phyloP scores from a whole-genome alignment of 2,329 filamentous ascomycete genomes.

The Aspergillus alliaceus region DNA sequence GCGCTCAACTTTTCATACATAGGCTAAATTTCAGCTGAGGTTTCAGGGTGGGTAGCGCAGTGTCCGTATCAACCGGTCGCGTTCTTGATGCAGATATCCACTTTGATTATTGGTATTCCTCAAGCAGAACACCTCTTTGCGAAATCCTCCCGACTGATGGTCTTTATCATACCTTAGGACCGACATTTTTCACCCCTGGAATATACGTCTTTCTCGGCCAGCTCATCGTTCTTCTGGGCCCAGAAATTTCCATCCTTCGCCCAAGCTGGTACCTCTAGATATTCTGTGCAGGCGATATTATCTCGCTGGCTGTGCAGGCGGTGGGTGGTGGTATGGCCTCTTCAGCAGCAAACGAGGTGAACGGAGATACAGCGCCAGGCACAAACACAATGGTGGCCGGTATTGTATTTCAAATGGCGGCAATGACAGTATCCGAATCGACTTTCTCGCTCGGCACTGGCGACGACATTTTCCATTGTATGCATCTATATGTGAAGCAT shows the following conservation, averaged over 20 bases:
- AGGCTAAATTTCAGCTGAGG: conserved; percentile 35
- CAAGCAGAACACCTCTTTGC: neutral
- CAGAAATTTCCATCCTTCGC: conserved; percentile 43
- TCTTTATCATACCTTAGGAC: conserved; percentile 30
- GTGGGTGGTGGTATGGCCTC: conserved; percentile 56
- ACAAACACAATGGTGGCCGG: conserved; percentile 55
- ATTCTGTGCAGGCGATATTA: conserved; percentile 54
- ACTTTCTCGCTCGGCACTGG: conserved; percentile 32
- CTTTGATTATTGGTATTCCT: conserved; percentile 35
- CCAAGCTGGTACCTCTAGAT: conserved; percentile 49
- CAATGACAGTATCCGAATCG: conserved; percentile 53
- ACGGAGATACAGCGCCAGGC: conserved; percentile 48
- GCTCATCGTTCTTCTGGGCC: conserved; percentile 48
- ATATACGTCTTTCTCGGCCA: conserved; percentile 52
- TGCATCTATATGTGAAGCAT: conserved; percentile 51
- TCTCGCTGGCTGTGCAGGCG: conserved; percentile 58
- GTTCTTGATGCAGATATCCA: conserved; percentile 53
- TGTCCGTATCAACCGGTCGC: conserved; percentile 52
- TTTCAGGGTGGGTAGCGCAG: conserved; percentile 51
- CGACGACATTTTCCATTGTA: conserved; percentile 43
- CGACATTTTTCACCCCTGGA: conserved; percentile 54
- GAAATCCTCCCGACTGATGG: neutral
- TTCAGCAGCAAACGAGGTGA: conserved; percentile 41
- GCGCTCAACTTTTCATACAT: conserved; percentile 37
- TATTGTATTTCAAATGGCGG: conserved; percentile 58